Evolutionary conservation across 2,329 filamentous ascomycete species (phyloP), one percentile per base, ranked within the genome.

Genomic region (Pleoardoris graminearum): DNA sequence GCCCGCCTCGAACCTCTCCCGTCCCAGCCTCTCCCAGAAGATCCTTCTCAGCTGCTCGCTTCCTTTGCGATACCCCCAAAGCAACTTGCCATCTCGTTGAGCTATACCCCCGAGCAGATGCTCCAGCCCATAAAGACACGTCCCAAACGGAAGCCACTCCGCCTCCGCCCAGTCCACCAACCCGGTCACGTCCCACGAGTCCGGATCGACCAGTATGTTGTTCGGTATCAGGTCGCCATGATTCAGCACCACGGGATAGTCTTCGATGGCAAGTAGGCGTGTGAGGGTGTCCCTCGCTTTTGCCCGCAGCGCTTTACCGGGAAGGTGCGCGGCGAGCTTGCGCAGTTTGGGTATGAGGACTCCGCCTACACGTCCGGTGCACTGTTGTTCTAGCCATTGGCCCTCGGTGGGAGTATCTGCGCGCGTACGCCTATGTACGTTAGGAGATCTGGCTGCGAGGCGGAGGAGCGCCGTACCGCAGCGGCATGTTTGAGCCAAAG

Each of bases 141-240:
- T 74, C 0, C 85, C 85, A 58, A 85, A 84, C 0, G 84, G 84
- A 7, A 86, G 65, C 53, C 74, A 78, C 62, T 87, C 84, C 0
- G 80, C 83, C 62, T 88, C 85, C 0, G 82, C 82, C 85, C 85
- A 88, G 62, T 88, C 85, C 0, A 88, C 75, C 1, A 87, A 53
- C 1, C 84, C 85, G 0, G 63, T 74, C 7, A 87, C 62, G 2
- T 59, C 49, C 48, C 80, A 81, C 0, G 75, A 75, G 1, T 68
- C 50, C 0, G 70, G 60, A 47, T 78, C 70, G 0, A 85, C 74
- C 62, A 86, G 76, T 37, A 87, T 77, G 53, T 87, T 87, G 2
- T 76, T 75, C 0, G 82, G 75, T 0, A 84, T 70, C 4, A 87
- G 69, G 59, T 88, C 85, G 0, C 85, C 85, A 48, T 87, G 85